phyloP scores from a whole-genome alignment of 129 eudicot genomes.

The Smallanthus sonchifolius region DNA sequence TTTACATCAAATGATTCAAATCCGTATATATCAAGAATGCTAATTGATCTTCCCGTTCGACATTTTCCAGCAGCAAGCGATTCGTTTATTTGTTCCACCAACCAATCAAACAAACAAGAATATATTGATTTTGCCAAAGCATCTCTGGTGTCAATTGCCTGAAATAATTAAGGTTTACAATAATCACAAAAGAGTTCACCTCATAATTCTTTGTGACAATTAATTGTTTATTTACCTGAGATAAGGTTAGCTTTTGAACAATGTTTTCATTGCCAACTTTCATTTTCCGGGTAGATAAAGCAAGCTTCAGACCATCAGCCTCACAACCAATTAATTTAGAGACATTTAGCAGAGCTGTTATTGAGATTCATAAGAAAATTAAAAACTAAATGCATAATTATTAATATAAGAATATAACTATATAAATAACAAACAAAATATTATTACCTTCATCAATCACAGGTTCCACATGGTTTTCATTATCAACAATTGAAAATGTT shows the following conservation, averaged over 20 bases:
- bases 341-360: constrained; percentile 61
- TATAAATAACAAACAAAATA: not conserved
- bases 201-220: not conserved
- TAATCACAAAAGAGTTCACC: not conserved
- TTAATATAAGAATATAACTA: not conserved
- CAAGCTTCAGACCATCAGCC: constrained; percentile 53
- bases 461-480: constrained; percentile 87
- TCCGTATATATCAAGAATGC: constrained; percentile 96
- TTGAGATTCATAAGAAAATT: not conserved
- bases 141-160: constrained; percentile 87
- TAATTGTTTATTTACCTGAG: constrained; percentile 53
- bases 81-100: constrained; percentile 91
- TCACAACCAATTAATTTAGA: constrained; percentile 64
- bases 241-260: constrained; percentile 66
- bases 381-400: not conserved
- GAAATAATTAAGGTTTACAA: constrained; percentile 4
- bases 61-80: constrained; percentile 92
- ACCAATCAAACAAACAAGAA: constrained; percentile 96
- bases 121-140: constrained; percentile 95
- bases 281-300: constrained; percentile 77
- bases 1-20: constrained; percentile 95
- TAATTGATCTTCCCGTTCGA: constrained; percentile 93
- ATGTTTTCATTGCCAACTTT: constrained; percentile 67
- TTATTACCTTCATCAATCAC: constrained; percentile 73
- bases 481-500: constrained; percentile 59